Conservation (phyloP, 805 yeast species). For the Blastobotrys peoriensis region DNA sequence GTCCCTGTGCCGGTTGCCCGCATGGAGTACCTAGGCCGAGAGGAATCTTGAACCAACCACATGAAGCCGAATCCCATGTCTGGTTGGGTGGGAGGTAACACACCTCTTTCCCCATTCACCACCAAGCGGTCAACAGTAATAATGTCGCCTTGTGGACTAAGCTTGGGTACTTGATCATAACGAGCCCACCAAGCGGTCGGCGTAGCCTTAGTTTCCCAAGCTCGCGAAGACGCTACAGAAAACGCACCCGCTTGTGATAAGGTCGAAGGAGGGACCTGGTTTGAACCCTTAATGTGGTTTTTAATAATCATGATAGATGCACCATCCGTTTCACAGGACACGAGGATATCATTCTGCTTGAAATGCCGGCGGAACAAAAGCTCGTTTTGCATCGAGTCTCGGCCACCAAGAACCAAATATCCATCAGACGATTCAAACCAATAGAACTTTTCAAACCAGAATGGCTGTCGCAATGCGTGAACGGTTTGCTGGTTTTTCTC, state of each 20-base stretch:
- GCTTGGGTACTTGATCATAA: constrained; percentile 63
- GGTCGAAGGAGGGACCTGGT: constrained; percentile 74
- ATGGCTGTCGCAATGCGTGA: constrained; percentile 61
- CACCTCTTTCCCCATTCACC: constrained; percentile 45
- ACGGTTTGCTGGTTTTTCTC: constrained; percentile 45
- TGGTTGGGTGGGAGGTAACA: constrained; percentile 67
- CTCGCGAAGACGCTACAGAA: constrained; percentile 66
- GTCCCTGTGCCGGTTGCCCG: not conserved
- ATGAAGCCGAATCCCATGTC: constrained; percentile 86
- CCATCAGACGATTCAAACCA: constrained; percentile 96
- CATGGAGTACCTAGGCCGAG: constrained; percentile 3
- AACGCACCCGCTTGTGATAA: constrained; percentile 84
- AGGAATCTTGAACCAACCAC: constrained; percentile 59
- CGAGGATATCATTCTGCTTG: constrained; percentile 63
- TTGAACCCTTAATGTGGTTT: constrained; percentile 59
- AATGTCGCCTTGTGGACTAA: constrained; percentile 40
- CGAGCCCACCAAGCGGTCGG: constrained; percentile 83
- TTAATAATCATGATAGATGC: constrained; percentile 73
- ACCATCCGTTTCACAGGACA: constrained; percentile 68
- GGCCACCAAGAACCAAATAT: constrained; percentile 78
- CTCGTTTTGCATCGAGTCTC: constrained; percentile 74
- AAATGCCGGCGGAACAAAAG: constrained; percentile 74
- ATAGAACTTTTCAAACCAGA: constrained; percentile 88
- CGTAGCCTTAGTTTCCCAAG: constrained; percentile 83
- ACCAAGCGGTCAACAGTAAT: constrained; percentile 59